phyloP scores from a whole-genome alignment of 805 yeast species.

The Yarrowia bubula region DNA sequence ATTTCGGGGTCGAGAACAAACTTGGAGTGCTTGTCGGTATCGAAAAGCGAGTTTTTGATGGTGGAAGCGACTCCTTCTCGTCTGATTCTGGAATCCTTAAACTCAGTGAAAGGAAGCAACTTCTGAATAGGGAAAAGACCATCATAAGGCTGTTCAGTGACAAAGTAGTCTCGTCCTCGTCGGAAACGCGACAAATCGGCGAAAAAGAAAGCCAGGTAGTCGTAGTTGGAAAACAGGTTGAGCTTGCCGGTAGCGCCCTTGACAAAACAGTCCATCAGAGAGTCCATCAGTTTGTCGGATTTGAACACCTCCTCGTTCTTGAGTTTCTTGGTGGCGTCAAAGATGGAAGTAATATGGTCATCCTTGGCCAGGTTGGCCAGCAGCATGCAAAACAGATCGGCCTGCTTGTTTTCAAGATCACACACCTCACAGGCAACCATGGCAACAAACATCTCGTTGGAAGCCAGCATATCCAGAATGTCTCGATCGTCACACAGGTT shows the following conservation, averaged over 20 bases:
- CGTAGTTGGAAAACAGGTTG: constrained; percentile 71
- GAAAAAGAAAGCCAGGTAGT: constrained; percentile 82
- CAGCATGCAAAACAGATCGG: constrained; percentile 80
- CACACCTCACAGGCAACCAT: constrained; percentile 40
- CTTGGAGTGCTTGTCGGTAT: constrained; percentile 61
- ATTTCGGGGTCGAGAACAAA: constrained; percentile 61
- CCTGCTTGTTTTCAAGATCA: constrained; percentile 58
- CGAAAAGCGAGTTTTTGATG: constrained; percentile 85
- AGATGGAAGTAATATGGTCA: constrained; percentile 56
- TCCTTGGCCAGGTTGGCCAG: constrained; percentile 83
- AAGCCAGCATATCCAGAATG: constrained; percentile 63
- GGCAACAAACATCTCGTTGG: constrained; percentile 54
- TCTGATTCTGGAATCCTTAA: constrained; percentile 63
- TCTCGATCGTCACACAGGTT: constrained; percentile 72
- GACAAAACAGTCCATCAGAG: constrained; percentile 84
- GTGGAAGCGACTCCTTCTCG: constrained; percentile 93
- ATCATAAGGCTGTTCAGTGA: constrained; percentile 70
- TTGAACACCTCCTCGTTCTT: constrained; percentile 48
- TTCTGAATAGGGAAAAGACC: constrained; percentile 76
- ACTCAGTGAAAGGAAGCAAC: constrained; percentile 76
- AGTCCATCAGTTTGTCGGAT: constrained; percentile 55
- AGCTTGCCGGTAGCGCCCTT: constrained; percentile 73
- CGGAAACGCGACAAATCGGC: constrained; percentile 80
- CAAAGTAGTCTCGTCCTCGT: constrained; percentile 63
- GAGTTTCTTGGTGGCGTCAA: constrained; percentile 55